These are phyloP conservation scores for Xylaria arbuscula DNA, from an alignment of 2,329 filamentous ascomycete genomes.

Conservation along the genomic window DNA sequence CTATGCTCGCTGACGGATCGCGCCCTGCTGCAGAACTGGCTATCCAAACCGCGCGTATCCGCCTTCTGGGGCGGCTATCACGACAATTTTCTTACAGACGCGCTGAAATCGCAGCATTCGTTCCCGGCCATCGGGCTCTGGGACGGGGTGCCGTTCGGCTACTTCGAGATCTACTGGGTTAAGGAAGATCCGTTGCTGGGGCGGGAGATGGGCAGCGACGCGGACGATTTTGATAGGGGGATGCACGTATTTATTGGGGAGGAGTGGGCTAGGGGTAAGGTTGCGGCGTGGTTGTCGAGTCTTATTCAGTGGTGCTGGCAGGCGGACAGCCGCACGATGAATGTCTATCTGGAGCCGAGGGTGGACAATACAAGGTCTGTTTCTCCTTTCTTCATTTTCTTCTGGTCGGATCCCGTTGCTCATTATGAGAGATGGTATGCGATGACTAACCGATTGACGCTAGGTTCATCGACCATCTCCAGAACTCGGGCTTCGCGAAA, in stretches of 20 bases:
- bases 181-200: slow-evolving; percentile 89
- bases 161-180: slow-evolving; percentile 98
- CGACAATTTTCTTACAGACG: slow-evolving; percentile 73
- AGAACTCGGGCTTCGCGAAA: slow-evolving; percentile 82
- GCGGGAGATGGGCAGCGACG: slow-evolving; percentile 71
- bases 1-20: slow-evolving; percentile 63
- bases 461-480: slow-evolving; percentile 77
- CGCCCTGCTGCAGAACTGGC: slow-evolving; percentile 81
- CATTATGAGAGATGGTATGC: too few species aligned
- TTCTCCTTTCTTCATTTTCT: too few species aligned
- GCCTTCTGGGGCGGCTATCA: slow-evolving; percentile 83
- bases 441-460: slow-evolving; percentile 20
- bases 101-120: slow-evolving; percentile 75
- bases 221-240: slow-evolving; percentile 86
- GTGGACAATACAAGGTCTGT: slow-evolving; percentile 89
- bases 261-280: slow-evolving; percentile 87
- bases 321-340: slow-evolving; percentile 82
- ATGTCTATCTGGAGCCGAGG: slow-evolving; percentile 86
- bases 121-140: slow-evolving; percentile 94
- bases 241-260: slow-evolving; percentile 91
- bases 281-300: slow-evolving; percentile 84
- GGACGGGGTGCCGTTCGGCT: slow-evolving; percentile 95
- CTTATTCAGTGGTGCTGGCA: slow-evolving; percentile 88
- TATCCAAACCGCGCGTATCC: slow-evolving; percentile 84
- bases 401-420: too few species aligned